phyloP scores from a whole-genome alignment of 2,329 filamentous ascomycete genomes.

The Verticillium longisporum region DNA sequence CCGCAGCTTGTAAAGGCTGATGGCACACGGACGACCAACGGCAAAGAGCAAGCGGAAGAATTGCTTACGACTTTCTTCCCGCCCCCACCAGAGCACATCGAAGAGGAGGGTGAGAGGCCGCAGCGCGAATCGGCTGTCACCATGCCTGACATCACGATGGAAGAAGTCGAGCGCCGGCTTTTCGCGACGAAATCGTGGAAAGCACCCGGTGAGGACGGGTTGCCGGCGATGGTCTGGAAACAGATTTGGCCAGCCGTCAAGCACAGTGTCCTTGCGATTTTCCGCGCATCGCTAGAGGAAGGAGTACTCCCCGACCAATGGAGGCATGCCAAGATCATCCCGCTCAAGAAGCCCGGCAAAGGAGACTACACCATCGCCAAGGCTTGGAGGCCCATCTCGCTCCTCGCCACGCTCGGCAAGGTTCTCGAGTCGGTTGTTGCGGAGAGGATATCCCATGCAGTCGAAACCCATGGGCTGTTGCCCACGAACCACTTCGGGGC shows the following conservation, averaged over 20 bases:
- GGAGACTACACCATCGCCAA: slow-evolving; percentile 18
- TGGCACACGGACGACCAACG: background rate
- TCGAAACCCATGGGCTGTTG: slow-evolving; percentile 1
- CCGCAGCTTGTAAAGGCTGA: slow-evolving; percentile 3
- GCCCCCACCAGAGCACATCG: slow-evolving; percentile 11
- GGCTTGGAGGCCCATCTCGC: slow-evolving; percentile 6
- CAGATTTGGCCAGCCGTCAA: slow-evolving; percentile 7
- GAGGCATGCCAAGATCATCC: slow-evolving; percentile 18
- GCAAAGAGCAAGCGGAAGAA: slow-evolving; percentile 13
- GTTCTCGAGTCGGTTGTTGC: slow-evolving; percentile 2
- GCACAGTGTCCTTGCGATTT: slow-evolving; percentile 10
- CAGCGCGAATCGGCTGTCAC: slow-evolving; percentile 2
- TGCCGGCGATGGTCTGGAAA: slow-evolving; percentile 1
- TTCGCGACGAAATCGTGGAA: slow-evolving; percentile 14
- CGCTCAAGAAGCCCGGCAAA: slow-evolving; percentile 20
- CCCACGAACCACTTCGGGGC: slow-evolving; percentile 4
- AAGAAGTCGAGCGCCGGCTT: slow-evolving; percentile 14
- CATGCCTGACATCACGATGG: slow-evolving; percentile 12
- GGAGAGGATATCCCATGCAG: slow-evolving; percentile 1
- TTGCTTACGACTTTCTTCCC: slow-evolving; percentile 15
- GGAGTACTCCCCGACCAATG: background rate
- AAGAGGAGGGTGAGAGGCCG: slow-evolving; percentile 12
- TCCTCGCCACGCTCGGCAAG: slow-evolving; percentile 16
- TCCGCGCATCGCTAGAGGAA: slow-evolving; percentile 7
- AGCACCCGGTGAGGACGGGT: slow-evolving; percentile 13